These are phyloP conservation scores for Zygotorulaspora sp. DNA, from an alignment of 805 yeast species.

Conservation along the genomic window DNA sequence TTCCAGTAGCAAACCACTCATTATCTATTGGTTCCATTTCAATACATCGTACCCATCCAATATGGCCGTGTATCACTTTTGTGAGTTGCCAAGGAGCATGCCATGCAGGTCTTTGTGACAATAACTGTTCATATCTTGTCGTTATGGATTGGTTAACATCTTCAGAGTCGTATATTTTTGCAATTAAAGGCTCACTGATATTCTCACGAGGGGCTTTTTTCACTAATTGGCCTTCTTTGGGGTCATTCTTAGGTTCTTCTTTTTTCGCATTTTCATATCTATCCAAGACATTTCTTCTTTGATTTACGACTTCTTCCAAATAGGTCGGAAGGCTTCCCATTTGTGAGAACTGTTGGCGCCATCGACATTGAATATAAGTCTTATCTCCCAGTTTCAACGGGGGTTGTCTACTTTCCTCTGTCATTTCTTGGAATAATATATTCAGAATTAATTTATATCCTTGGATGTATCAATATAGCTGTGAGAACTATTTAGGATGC, in stretches of 20 bases:
- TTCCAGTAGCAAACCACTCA: constrained; percentile 89
- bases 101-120: constrained; percentile 35
- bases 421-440: background rate
- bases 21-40: constrained; percentile 76
- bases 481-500: too few relatives aligned
- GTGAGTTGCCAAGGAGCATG: constrained; percentile 69
- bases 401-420: background rate
- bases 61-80: constrained; percentile 79
- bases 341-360: constrained; percentile 31
- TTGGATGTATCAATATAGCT: too few relatives aligned
- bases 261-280: constrained; percentile 11
- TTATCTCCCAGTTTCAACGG: constrained; percentile 23
- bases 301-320: constrained; percentile 27
- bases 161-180: constrained; percentile 10
- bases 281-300: constrained; percentile 16
- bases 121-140: constrained; percentile 21
- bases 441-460: too few relatives aligned
- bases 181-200: constrained; percentile 3
- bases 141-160: constrained; percentile 17
- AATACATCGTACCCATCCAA: constrained; percentile 87
- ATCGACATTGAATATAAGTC: constrained; percentile 26
- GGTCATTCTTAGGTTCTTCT: background rate
- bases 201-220: constrained; percentile 8
- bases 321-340: constrained; percentile 30
- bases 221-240: constrained; percentile 5